Conservation (phyloP, 257 asterid genomes). For the Lycium barbarum region DNA sequence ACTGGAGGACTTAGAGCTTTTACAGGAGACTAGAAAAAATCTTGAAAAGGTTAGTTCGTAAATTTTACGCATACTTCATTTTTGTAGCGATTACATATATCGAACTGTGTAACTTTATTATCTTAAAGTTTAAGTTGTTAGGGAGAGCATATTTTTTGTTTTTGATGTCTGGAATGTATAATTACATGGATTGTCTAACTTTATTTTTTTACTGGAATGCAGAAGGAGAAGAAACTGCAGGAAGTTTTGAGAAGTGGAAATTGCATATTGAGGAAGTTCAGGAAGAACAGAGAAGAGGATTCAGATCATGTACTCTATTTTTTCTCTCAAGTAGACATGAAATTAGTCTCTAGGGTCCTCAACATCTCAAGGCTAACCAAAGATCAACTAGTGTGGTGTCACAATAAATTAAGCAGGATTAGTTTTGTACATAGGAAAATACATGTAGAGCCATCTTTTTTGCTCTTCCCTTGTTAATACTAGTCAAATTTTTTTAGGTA, state of each 20-base stretch:
- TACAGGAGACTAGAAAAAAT: slow-evolving; percentile 53
- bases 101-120: background rate
- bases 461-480: slow-evolving; percentile 80
- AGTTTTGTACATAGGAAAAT: slow-evolving; percentile 71
- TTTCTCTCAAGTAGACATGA: slow-evolving; percentile 86
- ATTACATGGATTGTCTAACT: background rate
- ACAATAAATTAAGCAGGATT: slow-evolving; percentile 67
- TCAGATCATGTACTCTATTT: slow-evolving; percentile 74
- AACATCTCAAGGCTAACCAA: slow-evolving; percentile 71
- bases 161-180: background rate
- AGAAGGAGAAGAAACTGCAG: slow-evolving; percentile 87
- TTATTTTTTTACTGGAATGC: slow-evolving; percentile 32
- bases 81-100: background rate
- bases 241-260: slow-evolving; percentile 73
- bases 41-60: slow-evolving; percentile 68
- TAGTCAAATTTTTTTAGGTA: background rate
- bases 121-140: background rate
- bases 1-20: slow-evolving; percentile 58
- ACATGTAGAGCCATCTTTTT: slow-evolving; percentile 70
- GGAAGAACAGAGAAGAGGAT: slow-evolving; percentile 55
- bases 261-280: slow-evolving; percentile 69
- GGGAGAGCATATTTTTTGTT: background rate
- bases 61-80: background rate
- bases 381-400: slow-evolving; percentile 85
- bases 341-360: slow-evolving; percentile 74